Percentiles rank a stretch among this genome's conserved stretches.
Evolutionary conservation across 257 asterid genomes (phyloP).

Genomic region (Nemophila menziesii): DNA sequence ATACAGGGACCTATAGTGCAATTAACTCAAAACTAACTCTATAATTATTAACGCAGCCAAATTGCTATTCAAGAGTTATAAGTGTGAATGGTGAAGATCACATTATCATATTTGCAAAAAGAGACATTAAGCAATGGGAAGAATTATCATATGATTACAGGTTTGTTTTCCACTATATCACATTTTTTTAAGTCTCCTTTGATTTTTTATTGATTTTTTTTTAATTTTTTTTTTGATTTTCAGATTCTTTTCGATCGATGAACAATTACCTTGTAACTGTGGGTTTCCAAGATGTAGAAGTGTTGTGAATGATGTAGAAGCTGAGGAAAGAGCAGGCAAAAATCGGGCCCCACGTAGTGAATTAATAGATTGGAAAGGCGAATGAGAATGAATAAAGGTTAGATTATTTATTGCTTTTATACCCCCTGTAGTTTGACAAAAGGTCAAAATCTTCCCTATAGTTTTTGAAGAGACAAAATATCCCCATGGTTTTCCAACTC

Average conservation of each 20-base stretch:
- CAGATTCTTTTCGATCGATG: constrained; percentile 77
- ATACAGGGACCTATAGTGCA: too few species aligned
- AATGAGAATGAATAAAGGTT: constrained; percentile 53
- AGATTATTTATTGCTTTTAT: constrained; percentile 6
- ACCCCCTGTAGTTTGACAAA: too few species aligned
- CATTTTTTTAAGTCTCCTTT: background rate
- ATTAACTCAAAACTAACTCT: too few species aligned
- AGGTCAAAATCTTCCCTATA: constrained; percentile 5
- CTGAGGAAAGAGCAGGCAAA: constrained; percentile 63
- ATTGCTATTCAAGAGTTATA: constrained; percentile 85
- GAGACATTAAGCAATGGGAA: constrained; percentile 77
- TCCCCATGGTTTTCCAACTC: background rate
- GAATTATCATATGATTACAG: constrained; percentile 96
- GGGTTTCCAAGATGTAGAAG: constrained; percentile 90
- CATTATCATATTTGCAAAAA: constrained; percentile 90
- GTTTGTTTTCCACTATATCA: constrained; percentile 18
- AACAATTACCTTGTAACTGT: constrained; percentile 75
- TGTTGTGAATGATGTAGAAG: constrained; percentile 78
- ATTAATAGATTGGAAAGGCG: constrained; percentile 70
- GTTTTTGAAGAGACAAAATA: background rate
- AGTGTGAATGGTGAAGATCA: constrained; percentile 57
- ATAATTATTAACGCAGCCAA: constrained; percentile 50
- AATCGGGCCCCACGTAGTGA: constrained; percentile 49
- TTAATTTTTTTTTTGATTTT: constrained; percentile 8
- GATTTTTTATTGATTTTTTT: background rate